Percentiles rank a stretch among this genome's conserved stretches.
Evolutionary conservation across 371 early-diverging fungal genomes (phyloP).

Genomic region (Mucor piriformis): DNA sequence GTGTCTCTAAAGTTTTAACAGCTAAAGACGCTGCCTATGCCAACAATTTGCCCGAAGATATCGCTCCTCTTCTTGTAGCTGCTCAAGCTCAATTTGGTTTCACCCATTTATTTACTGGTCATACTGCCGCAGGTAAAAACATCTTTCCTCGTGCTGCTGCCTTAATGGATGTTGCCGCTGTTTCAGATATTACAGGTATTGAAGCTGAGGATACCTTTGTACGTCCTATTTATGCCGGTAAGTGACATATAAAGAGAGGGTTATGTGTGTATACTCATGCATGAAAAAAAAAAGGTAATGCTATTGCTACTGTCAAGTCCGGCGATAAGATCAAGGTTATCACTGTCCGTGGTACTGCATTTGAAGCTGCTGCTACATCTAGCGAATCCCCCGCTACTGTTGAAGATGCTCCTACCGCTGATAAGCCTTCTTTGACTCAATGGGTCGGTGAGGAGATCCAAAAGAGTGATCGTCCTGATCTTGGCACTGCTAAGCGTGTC

Average conservation of each 20-base stretch:
- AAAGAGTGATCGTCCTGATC: constrained; percentile 96
- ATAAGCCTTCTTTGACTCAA: constrained; percentile 63
- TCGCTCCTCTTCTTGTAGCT: constrained; percentile 77
- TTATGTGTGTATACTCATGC: not conserved
- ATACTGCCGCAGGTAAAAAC: constrained; percentile 93
- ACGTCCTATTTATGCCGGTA: constrained; percentile 97
- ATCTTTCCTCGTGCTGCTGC: constrained; percentile 94
- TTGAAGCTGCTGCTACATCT: constrained; percentile 69
- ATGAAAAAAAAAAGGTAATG: constrained; percentile 70
- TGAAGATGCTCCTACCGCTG: constrained; percentile 73
- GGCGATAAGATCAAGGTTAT: constrained; percentile 85
- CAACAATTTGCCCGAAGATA: constrained; percentile 81
- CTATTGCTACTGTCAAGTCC: constrained; percentile 95
- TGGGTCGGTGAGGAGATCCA: constrained; percentile 91
- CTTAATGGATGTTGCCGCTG: constrained; percentile 85
- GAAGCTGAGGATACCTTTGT: constrained; percentile 88
- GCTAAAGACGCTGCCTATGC: constrained; percentile 82
- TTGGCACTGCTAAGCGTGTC: constrained; percentile 86
- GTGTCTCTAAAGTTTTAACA: constrained; percentile 83
- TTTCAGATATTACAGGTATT: constrained; percentile 88
- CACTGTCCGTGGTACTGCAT: constrained; percentile 93
- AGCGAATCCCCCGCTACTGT: constrained; percentile 50
- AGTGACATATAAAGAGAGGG: not conserved
- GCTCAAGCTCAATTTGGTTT: constrained; percentile 74
- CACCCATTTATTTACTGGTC: constrained; percentile 87